Evolutionary conservation across 2,329 filamentous ascomycete species (phyloP), one percentile per base, ranked within the genome.

Genomic region (Cytospora chrysosperma): DNA sequence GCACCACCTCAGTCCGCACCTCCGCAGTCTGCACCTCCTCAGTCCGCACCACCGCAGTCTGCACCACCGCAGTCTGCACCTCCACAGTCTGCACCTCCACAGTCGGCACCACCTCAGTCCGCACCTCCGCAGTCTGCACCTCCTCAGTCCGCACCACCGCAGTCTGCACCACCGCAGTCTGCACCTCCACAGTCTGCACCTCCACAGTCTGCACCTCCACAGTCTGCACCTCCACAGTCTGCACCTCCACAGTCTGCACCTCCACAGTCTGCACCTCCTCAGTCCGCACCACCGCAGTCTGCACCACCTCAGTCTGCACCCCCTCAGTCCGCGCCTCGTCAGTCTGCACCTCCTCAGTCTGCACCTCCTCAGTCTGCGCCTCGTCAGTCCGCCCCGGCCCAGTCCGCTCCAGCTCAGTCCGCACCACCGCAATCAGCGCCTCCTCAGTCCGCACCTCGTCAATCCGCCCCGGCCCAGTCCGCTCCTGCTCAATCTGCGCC

Each of bases 341-440:
- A 56, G 32, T 24, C 34, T 1, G 59, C 52, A 0, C n/a, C 58
- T 49, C 32, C 47, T 21, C 59, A 61, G 13, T 47, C 21, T n/a
- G 49, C 54, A 0, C 61, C 61, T 8, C 49, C 47, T 27, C 58
- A 60, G 49, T 52, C 58, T 5, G 47, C 32, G 3, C 60, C 37
- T 10, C 50, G 49, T 5, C 63, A 63, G 49, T 56, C 60, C 19
- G 60, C 53, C 3, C 54, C 52, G 17, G 17, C 52, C 15, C 52
- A 54, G 19, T n/a, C 19, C 10, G 52, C 52, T 1, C 52, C 52
- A 10, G 28, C 52, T 0, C 56, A 59, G 21, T 32, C 24, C 15
- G 24, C 50, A 2, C 50, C 50, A 10, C 27, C 50, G 4, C 49
- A 51, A 27, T 24, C 21, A 1, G 30, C 24, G 27, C 60, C 63